Base-by-base conservation (phyloP, 2,329 filamentous ascomycete genomes). In the Sphaerulina musiva region DNA sequence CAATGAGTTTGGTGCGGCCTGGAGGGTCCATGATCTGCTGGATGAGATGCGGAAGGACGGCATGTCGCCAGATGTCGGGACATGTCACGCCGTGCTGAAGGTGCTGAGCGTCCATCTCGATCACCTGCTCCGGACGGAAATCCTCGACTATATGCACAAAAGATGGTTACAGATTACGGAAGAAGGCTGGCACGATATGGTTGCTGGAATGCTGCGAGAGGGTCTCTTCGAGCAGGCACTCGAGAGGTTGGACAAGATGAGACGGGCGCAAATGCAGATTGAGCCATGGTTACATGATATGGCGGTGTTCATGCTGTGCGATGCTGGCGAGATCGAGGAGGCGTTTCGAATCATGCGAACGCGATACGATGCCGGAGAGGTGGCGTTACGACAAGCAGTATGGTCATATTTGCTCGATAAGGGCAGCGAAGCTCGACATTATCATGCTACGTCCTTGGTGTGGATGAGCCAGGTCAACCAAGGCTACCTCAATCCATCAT, bases 101-200 rank as follows among this genome's bases (percentile, higher is more conserved):
- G 83, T 86, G 67, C 76, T 96, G 23, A 82, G 87, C 0, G 81
- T 93, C 7, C 93, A 97, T 68, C 89, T 92, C 0, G 87, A 97
- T 70, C 92, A 95, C 63, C 62, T 89, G 5, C 73, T 93, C 23
- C 83, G 90, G 36, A 79, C 81, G 50, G 78, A 84, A 36, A 78
- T 95, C 3, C 73, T 96, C 39, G 74, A 81, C 51, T 83, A 85
- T 53, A 89, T 93, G 86, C 81, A 82, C 64, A 77, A 82, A 53
- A 78, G 82, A 59, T 95, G 89, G 87, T 78, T 86, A 49, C 73
- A 75, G 7, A 72, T 87, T 7, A 81, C 77, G 41, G 79, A 77
- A 9, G 75, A 78, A 6, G 85, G 83, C 7, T 80, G 80, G 66
- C 81, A 87, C 62, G 82, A 80, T 65, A 76, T 95, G 17, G 79